Percentiles rank a stretch among this genome's conserved stretches.
phyloP scores from a whole-genome alignment of 371 early-diverging fungal genomes.

The Blakeslea trispora region DNA sequence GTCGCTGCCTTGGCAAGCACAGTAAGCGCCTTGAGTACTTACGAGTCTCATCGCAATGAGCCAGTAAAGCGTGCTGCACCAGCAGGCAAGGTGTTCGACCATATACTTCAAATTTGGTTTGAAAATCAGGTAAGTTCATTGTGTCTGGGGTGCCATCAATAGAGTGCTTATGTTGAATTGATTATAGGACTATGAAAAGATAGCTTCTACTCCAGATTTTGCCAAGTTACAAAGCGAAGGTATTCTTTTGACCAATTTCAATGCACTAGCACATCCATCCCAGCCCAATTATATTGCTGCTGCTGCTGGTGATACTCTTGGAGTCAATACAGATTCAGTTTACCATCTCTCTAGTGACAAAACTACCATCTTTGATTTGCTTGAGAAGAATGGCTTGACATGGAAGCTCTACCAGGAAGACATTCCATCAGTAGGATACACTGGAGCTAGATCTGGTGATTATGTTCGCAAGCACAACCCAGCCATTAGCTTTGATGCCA shows the following conservation, averaged over 20 bases:
- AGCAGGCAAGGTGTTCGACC: constrained; percentile 35
- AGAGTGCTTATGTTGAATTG: no score
- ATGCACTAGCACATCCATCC: constrained; percentile 50
- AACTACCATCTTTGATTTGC: constrained; percentile 51
- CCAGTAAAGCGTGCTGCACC: neutral
- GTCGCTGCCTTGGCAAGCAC: neutral
- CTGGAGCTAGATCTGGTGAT: constrained; percentile 20
- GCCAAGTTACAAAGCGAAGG: constrained; percentile 29
- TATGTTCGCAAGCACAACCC: constrained; percentile 55
- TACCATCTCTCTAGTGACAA: constrained; percentile 22
- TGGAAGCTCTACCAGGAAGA: constrained; percentile 66
- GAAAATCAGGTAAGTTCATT: constrained; percentile 30
- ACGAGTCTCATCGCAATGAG: neutral
- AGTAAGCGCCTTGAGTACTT: neutral
- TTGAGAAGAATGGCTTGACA: constrained; percentile 54
- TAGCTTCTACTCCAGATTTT: constrained; percentile 17
- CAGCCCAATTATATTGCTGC: constrained; percentile 52
- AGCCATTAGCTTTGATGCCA: constrained; percentile 49
- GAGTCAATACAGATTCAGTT: constrained; percentile 23
- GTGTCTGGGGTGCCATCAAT: no score
- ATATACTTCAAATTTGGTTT: constrained; percentile 36
- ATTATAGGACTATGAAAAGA: constrained; percentile 23
- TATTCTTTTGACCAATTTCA: constrained; percentile 45
- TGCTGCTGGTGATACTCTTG: constrained; percentile 23
- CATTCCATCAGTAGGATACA: constrained; percentile 44